Conservation (phyloP, 2,329 filamentous ascomycete species). For the Colletotrichum camelliae region DNA sequence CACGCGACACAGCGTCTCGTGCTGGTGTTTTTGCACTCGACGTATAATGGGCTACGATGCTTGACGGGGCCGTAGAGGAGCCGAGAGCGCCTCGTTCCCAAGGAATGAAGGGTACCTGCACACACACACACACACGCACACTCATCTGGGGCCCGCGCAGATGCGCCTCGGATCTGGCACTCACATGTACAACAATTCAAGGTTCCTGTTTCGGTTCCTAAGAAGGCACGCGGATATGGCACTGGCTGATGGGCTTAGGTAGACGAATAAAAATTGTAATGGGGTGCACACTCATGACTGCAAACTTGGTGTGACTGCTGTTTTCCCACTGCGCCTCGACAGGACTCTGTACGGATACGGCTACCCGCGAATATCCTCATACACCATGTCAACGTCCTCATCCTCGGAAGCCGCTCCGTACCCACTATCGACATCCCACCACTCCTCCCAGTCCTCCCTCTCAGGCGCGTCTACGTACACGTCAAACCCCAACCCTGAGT, state of each 20-base stretch:
- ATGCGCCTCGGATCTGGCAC: conserved; percentile 9
- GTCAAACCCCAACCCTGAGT: not conserved
- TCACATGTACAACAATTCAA: conserved; percentile 21
- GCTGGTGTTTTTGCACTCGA: not conserved
- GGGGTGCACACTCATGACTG: not conserved
- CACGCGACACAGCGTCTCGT: not conserved
- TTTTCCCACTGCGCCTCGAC: not conserved
- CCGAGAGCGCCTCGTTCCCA: not conserved
- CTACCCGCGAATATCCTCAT: not conserved
- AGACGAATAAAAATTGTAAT: conserved; percentile 25
- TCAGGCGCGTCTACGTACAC: not conserved
- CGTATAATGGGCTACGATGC: not conserved
- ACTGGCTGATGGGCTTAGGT: conserved; percentile 24
- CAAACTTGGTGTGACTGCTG: not conserved
- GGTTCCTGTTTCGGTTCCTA: conserved; percentile 18
- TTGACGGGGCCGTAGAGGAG: not conserved
- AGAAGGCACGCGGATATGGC: conserved; percentile 19
- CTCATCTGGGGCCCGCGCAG: not conserved
- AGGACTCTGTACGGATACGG: not conserved
- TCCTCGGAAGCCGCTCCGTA: not conserved
- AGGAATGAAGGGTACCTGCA: not conserved
- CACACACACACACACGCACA: not conserved
- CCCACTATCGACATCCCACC: not conserved
- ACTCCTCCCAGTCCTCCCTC: not conserved
- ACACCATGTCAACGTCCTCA: not conserved